Base-by-base conservation (phyloP, 2,329 filamentous ascomycete genomes). In the Claviceps quebecensis region DNA sequence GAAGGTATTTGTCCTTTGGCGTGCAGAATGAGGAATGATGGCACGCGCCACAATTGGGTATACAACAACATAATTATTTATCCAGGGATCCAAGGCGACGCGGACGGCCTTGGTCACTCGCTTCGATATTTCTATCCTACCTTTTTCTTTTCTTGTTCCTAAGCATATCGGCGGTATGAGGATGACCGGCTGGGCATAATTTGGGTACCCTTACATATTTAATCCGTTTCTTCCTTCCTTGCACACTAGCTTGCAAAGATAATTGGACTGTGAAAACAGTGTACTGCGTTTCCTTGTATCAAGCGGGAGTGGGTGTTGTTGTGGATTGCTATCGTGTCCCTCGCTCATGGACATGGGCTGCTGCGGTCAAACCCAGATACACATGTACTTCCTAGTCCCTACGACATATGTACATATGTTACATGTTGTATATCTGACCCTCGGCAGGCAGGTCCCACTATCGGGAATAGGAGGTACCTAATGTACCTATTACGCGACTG, bases 91-190 rank as follows among this genome's bases (percentile, higher is more conserved):
- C 51, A 52, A 34, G 58, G 57, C 58, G 59, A 61, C 58, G 55
- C 55, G 58, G 56, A 60, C 47, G 54, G 54, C 50, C 53, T 60
- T 56, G 56, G 57, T 54, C 57, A 54, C 56, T 62, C 54, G 58
- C 52, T 58, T 57, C 52, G 48, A 54, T 56, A 55, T 53, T 52
- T 11, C 9, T 34, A 11, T 34, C 29, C 29, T 34, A 11, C 29
- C 9, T 11, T 34, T 34, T 49, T 47, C 48, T 48, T 39, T 49
- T 46, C 29, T 47, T 48, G 8, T 49, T 54, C 52, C 41, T 51
- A 51, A n/a, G 51, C 49, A 48, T 49, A 54, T 51, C 16, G 48
- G 45, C 48, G n/a, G 17, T 37, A 7, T 45, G 47, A 49, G 45
- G 49, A 23, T 13, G 53, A 43, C 43, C 29, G 19, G 37, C 48